Percentiles rank a stretch among this genome's conserved stretches.
phyloP scores from a whole-genome alignment of 83 land plant species.

The Isoetes engelmannii region DNA sequence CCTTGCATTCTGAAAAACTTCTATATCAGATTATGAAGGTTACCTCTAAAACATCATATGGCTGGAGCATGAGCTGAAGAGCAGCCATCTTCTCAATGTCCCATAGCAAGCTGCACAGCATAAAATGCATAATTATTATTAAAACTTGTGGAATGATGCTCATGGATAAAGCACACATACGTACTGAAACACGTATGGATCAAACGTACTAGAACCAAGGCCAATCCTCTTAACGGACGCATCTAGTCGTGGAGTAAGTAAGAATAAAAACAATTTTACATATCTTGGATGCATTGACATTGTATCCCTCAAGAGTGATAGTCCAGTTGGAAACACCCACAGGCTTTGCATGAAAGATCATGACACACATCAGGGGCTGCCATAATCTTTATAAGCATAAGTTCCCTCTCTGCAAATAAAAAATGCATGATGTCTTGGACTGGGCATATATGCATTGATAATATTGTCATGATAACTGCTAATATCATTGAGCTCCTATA shows the following conservation, averaged over 20 bases:
- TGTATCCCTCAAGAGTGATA: conserved; percentile 72
- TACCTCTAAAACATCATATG: conserved; percentile 91
- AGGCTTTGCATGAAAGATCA: conserved; percentile 88
- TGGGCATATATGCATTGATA: conserved; percentile 20
- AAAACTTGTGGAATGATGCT: too few relatives aligned
- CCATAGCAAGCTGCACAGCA: conserved; percentile 62
- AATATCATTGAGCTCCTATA: background rate
- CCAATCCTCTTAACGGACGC: too few relatives aligned
- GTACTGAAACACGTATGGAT: too few relatives aligned
- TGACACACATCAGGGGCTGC: conserved; percentile 60
- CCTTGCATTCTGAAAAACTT: too few relatives aligned
- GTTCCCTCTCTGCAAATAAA: conserved; percentile 88
- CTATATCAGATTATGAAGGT: too few relatives aligned
- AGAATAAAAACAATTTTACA: background rate
- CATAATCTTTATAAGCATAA: conserved; percentile 85
- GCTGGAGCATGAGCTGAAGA: conserved; percentile 73
- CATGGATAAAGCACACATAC: too few relatives aligned
- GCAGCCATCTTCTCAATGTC: conserved; percentile 89
- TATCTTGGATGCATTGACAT: background rate
- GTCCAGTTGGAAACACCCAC: conserved; percentile 91
- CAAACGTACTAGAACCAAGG: too few relatives aligned
- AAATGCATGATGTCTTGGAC: conserved; percentile 79
- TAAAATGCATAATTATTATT: background rate
- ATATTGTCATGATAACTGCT: background rate
- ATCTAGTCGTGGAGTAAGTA: too few relatives aligned